These are phyloP conservation scores for Suillus discolor DNA, from an alignment of 768 basidiomycete species.

Conservation along the genomic window DNA sequence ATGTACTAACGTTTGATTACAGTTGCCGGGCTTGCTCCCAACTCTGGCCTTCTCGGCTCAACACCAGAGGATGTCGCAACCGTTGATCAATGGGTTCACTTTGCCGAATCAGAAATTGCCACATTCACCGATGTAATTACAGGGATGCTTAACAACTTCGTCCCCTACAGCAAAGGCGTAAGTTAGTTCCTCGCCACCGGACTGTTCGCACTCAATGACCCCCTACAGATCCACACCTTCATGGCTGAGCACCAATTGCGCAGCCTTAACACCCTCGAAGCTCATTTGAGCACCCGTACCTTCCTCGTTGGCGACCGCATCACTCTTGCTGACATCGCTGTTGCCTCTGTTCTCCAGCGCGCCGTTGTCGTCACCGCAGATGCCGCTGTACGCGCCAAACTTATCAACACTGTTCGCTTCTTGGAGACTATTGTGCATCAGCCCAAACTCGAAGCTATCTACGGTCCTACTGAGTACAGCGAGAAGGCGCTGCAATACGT, in stretches of 20 bases:
- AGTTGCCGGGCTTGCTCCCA: conserved; percentile 81
- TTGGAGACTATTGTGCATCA: conserved; percentile 89
- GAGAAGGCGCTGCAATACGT: conserved; percentile 74
- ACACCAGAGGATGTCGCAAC: conserved; percentile 67
- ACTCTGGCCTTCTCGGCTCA: conserved; percentile 75
- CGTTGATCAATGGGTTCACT: conserved; percentile 85
- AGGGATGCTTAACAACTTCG: conserved; percentile 44
- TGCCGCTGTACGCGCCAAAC: conserved; percentile 60
- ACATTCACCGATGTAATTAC: conserved; percentile 38
- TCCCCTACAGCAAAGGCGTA: conserved; percentile 87
- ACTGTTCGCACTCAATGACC: conserved; percentile 1
- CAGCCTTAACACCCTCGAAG: conserved; percentile 68
- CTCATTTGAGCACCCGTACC: conserved; percentile 74
- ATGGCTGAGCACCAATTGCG: conserved; percentile 56
- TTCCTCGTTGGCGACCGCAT: conserved; percentile 95
- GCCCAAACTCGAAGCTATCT: conserved; percentile 69
- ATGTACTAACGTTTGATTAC: conserved; percentile 20
- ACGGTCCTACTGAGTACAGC: conserved; percentile 56
- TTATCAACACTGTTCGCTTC: conserved; percentile 81
- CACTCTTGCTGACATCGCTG: conserved; percentile 84
- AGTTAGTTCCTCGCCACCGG: conserved; percentile 27
- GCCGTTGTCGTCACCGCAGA: conserved; percentile 64
- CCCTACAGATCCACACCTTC: conserved; percentile 55
- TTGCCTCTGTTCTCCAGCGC: conserved; percentile 61
- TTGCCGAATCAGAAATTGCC: conserved; percentile 68